Percentiles rank a stretch among this genome's conserved stretches.
These are phyloP conservation scores for Phlyctochytrium planicorne DNA, from an alignment of 192 early-diverging fungal genomes.

Conservation along the genomic window DNA sequence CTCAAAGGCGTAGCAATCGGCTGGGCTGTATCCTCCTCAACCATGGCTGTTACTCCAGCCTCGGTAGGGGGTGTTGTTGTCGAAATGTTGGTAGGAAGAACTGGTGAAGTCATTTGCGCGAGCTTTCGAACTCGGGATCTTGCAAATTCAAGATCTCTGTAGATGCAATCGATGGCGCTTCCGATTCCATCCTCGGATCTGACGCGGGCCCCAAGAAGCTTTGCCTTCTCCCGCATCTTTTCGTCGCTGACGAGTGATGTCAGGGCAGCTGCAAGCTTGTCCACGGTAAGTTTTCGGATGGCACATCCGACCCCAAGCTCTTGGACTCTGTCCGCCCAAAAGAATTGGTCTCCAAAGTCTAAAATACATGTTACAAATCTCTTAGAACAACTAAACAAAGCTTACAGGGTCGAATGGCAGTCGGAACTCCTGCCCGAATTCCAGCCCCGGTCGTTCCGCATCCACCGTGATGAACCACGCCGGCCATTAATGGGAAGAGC, in stretches of 20 bases:
- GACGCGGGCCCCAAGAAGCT: slow-evolving; percentile 55
- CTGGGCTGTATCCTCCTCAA: too few species aligned
- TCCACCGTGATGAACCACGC: slow-evolving; percentile 76
- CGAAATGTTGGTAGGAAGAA: slow-evolving; percentile 1
- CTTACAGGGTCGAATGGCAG: slow-evolving; percentile 62
- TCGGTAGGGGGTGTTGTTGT: too few species aligned
- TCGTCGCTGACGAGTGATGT: slow-evolving; percentile 53
- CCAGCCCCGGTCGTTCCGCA: slow-evolving; percentile 72
- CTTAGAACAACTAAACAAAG: slow-evolving; percentile 51
- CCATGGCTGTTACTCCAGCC: too few species aligned
- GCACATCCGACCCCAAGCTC: slow-evolving; percentile 60
- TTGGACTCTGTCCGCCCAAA: slow-evolving; percentile 71
- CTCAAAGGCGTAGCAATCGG: too few species aligned
- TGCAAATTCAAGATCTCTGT: slow-evolving; percentile 59
- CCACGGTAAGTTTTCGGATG: slow-evolving; percentile 53
- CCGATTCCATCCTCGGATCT: slow-evolving; percentile 58
- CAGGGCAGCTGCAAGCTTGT: slow-evolving; percentile 50
- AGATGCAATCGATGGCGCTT: slow-evolving; percentile 61
- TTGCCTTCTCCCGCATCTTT: slow-evolving; percentile 55
- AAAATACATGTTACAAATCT: slow-evolving; percentile 33
- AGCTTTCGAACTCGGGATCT: too few species aligned
- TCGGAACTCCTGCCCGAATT: slow-evolving; percentile 65
- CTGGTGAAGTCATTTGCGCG: background rate
- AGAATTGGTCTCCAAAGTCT: slow-evolving; percentile 42
- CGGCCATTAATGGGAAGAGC: slow-evolving; percentile 63